Percentiles rank a stretch among this genome's conserved stretches.
These are phyloP conservation scores for Sugiyamaella chiloensis DNA, from an alignment of 805 yeast genomes.

Conservation along the genomic window DNA sequence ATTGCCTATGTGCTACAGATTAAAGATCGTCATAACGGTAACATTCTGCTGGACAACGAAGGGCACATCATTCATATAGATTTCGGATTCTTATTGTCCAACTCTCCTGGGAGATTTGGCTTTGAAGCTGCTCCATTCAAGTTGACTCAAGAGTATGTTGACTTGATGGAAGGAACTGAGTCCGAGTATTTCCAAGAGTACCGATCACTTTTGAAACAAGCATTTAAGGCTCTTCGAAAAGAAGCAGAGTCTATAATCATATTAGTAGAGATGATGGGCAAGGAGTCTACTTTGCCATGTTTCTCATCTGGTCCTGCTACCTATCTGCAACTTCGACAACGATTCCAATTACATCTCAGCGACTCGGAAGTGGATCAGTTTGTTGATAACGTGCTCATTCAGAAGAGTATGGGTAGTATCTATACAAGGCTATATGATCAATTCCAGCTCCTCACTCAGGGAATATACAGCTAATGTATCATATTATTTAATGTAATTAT, in stretches of 20 bases:
- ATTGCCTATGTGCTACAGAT: slow-evolving; percentile 88
- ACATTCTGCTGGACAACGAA: slow-evolving; percentile 90
- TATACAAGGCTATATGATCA: slow-evolving; percentile 94
- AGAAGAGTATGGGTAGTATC: slow-evolving; percentile 78
- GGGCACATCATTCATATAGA: slow-evolving; percentile 92
- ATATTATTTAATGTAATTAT: too few relatives aligned
- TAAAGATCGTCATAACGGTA: slow-evolving; percentile 98
- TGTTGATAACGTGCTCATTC: slow-evolving; percentile 74
- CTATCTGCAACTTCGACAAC: slow-evolving; percentile 68
- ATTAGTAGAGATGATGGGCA: slow-evolving; percentile 91
- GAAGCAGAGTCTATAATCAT: slow-evolving; percentile 71
- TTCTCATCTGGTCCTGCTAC: slow-evolving; percentile 86
- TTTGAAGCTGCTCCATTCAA: slow-evolving; percentile 98
- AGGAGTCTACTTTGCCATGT: slow-evolving; percentile 86
- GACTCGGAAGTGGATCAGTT: slow-evolving; percentile 72
- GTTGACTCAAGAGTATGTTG: slow-evolving; percentile 84
- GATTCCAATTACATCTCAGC: slow-evolving; percentile 68
- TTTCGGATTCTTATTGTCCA: slow-evolving; percentile 88
- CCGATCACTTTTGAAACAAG: slow-evolving; percentile 59
- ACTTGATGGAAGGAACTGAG: slow-evolving; percentile 75
- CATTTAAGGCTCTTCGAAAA: slow-evolving; percentile 70
- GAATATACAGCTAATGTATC: slow-evolving; percentile 57
- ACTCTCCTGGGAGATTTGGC: slow-evolving; percentile 95
- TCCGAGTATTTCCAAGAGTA: slow-evolving; percentile 60
- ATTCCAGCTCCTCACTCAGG: slow-evolving; percentile 91